Conservation (phyloP, 345 rosid species). For the Rhizophora apiculata region DNA sequence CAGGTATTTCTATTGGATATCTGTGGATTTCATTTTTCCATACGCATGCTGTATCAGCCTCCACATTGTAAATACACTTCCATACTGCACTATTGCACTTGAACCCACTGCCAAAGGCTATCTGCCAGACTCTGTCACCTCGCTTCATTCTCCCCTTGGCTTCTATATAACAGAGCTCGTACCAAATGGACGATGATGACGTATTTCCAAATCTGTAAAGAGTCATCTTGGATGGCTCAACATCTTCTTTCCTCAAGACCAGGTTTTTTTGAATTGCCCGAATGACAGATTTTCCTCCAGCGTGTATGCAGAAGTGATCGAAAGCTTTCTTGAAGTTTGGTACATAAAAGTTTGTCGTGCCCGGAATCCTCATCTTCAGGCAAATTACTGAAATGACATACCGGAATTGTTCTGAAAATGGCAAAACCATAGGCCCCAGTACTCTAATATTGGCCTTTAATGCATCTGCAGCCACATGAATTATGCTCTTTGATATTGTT, state of each 20-base stretch:
- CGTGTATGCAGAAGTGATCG: slow-evolving; percentile 14
- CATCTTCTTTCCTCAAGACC: slow-evolving; percentile 5
- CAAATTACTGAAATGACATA: background rate
- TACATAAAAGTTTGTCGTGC: background rate
- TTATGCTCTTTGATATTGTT: background rate
- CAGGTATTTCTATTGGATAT: slow-evolving; percentile 6
- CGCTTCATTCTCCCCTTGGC: slow-evolving; percentile 8
- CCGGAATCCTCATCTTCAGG: background rate
- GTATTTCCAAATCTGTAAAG: slow-evolving; percentile 14
- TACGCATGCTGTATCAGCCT: background rate
- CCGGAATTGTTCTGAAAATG: slow-evolving; percentile 7
- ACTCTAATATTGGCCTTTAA: background rate
- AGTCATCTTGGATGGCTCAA: slow-evolving; percentile 13
- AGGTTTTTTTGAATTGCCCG: slow-evolving; percentile 9
- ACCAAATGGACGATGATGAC: slow-evolving; percentile 13
- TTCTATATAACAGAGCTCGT: slow-evolving; percentile 1
- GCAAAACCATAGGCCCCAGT: slow-evolving; percentile 11
- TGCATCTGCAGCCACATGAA: background rate
- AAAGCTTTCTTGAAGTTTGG: slow-evolving; percentile 11
- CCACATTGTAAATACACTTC: slow-evolving; percentile 4
- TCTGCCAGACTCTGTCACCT: slow-evolving; percentile 17
- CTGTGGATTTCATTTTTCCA: background rate
- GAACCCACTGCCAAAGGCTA: slow-evolving; percentile 13
- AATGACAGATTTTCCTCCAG: slow-evolving; percentile 15
- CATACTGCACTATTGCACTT: slow-evolving; percentile 10